phyloP scores from a whole-genome alignment of 257 asterid genomes.

The Verbascum thapsus region DNA sequence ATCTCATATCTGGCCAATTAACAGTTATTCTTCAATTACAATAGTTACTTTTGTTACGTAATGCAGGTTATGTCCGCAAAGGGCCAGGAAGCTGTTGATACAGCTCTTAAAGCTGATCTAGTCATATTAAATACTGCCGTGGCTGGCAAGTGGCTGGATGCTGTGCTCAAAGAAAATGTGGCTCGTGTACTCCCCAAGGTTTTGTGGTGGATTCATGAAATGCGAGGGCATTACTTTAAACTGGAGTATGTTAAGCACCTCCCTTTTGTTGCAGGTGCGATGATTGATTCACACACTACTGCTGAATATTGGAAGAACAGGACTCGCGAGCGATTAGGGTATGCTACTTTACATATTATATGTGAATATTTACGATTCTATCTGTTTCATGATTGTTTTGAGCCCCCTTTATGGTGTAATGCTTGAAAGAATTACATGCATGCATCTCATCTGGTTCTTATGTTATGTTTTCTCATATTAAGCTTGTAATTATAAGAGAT shows the following conservation, averaged over 20 bases:
- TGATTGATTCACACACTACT: conserved; percentile 93
- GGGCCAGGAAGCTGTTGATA: conserved; percentile 75
- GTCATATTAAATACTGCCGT: conserved; percentile 90
- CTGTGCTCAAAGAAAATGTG: conserved; percentile 78
- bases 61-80: conserved; percentile 74
- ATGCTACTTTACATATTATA: conserved; percentile 28
- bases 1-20: conserved; percentile 19
- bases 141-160: conserved; percentile 96
- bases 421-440: background rate
- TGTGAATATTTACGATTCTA: conserved; percentile 2
- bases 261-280: conserved; percentile 98
- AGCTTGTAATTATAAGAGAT: conserved; percentile 18
- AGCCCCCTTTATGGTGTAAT: conserved; percentile 12
- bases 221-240: conserved; percentile 98
- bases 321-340: conserved; percentile 81
- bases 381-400: conserved; percentile 23
- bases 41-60: conserved; percentile 9
- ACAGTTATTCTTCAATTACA: background rate
- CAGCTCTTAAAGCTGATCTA: conserved; percentile 83
- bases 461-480: conserved; percentile 27
- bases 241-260: conserved; percentile 97
- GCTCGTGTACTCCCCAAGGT: conserved; percentile 86
- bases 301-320: conserved; percentile 92
- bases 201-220: conserved; percentile 99
- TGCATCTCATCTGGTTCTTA: conserved; percentile 15